A percentile compares a stretch with the other conserved stretches of the same genome.
Conservation (phyloP, 345 rosid genomes). For the Euphorbia lathyris region DNA sequence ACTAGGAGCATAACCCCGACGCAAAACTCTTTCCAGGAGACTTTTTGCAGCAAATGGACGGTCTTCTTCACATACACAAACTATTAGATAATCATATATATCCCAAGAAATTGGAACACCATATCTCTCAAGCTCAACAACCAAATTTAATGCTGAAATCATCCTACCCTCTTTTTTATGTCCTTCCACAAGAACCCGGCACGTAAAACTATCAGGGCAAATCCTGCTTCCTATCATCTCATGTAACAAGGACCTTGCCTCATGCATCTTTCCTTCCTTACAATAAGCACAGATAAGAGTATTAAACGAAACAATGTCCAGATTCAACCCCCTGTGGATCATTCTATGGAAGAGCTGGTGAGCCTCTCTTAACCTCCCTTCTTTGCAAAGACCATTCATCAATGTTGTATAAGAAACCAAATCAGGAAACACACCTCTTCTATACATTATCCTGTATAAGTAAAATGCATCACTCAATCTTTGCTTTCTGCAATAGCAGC, state of each 20-base stretch:
- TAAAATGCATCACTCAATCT: slow-evolving; percentile 74
- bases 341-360: slow-evolving; percentile 75
- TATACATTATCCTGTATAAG: slow-evolving; percentile 70
- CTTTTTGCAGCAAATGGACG: slow-evolving; percentile 85
- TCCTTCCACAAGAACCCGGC: slow-evolving; percentile 56
- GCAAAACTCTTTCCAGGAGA: slow-evolving; percentile 44
- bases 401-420: slow-evolving; percentile 78
- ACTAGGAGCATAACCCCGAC: slow-evolving; percentile 42
- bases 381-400: slow-evolving; percentile 78
- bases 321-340: slow-evolving; percentile 58
- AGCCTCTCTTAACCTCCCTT: slow-evolving; percentile 71
- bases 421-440: slow-evolving; percentile 67
- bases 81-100: slow-evolving; percentile 47
- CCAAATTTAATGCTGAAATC: slow-evolving; percentile 47
- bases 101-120: slow-evolving; percentile 42
- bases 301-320: slow-evolving; percentile 63
- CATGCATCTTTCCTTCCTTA: slow-evolving; percentile 60
- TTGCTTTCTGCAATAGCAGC: slow-evolving; percentile 69
- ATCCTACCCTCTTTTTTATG: slow-evolving; percentile 39
- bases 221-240: slow-evolving; percentile 56
- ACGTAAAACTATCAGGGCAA: slow-evolving; percentile 56
- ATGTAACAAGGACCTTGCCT: slow-evolving; percentile 54
- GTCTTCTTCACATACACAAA: slow-evolving; percentile 55
- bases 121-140: slow-evolving; percentile 51
- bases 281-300: slow-evolving; percentile 77